Evolutionary conservation across 2,329 filamentous ascomycete species (phyloP), one percentile per base, ranked within the genome.

Genomic region (Fusarium pseudonygamai): DNA sequence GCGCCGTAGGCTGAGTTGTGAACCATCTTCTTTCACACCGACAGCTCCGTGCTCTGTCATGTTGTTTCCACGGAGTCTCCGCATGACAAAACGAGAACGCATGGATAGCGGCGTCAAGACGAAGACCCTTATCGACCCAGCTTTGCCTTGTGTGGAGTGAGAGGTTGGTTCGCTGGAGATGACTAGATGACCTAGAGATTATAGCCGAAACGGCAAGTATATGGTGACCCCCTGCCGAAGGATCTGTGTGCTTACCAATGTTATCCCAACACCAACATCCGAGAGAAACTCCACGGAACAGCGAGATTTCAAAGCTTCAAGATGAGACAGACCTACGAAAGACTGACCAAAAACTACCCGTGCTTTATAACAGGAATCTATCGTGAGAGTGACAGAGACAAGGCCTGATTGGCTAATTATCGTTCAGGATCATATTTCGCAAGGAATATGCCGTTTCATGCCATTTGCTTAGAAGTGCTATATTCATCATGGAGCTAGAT

Each of bases 221-320:
- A n/a, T 16, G 16, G 30, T 24, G 14, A 36, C 20, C 32, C 59
- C 50, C 59, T 52, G 28, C 42, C 39, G 22, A 52, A 40, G 39
- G 50, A 30, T 28, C 26, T 14, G 22, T 16, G 18, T 52, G 53
- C 49, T 69, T 56, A 50, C 49, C 47, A 63, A 56, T 49, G 24
- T 32, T 45, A 8, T 28, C 26, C 34, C 57, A 69, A 69, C 45
- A 43, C 50, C 58, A 67, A 28, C 30, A 8, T 39, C 46, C 2
- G 12, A 28, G 26, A 37, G 30, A 42, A 42, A 42, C 45, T 58
- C 43, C 63, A 69, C 43, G 63, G 64, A 74, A 52, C 56, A 64
- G 16, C 32, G 59, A 57, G 43, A 60, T 64, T 45, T 62, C 52
- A 45, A 66, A 73, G 46, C 46, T 58, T 72, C 65, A 59, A 13